Evolutionary conservation across 495 filamentous ascomycete species (phyloP).

Genomic region (Neurospora tetraspora): DNA sequence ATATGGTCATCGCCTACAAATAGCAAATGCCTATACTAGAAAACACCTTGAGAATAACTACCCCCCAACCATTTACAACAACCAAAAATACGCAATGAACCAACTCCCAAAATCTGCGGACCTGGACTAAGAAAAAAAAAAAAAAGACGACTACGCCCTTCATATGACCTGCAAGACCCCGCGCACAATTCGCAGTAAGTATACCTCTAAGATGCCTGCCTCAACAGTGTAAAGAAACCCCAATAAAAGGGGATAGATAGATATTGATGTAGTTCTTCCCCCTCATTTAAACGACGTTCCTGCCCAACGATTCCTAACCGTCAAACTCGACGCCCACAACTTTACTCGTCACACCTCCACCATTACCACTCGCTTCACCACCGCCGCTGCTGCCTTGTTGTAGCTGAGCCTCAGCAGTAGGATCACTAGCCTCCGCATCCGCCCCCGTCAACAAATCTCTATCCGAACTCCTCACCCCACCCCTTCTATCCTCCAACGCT

Average conservation of each 20-base stretch:
- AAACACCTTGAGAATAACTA: background rate
- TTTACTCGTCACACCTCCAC: conserved; percentile 12
- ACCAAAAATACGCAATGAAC: background rate
- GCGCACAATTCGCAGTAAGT: background rate
- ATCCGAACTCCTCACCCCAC: conserved; percentile 61
- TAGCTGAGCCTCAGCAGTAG: conserved; percentile 5
- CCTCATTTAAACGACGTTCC: background rate
- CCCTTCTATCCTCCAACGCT: conserved; percentile 39
- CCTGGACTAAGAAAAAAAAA: background rate
- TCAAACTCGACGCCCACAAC: conserved; percentile 31
- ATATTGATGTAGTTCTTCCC: background rate
- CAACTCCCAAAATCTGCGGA: background rate
- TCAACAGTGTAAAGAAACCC: background rate
- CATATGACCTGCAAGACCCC: background rate
- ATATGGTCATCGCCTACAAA: background rate
- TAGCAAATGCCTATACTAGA: background rate
- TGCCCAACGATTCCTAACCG: conserved; percentile 13
- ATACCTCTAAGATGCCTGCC: conserved; percentile 2
- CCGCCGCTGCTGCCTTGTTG: background rate
- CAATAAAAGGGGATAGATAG: background rate
- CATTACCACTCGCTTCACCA: conserved; percentile 16
- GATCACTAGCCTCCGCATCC: conserved; percentile 52
- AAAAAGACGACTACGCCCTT: background rate
- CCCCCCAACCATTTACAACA: background rate
- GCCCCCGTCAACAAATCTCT: conserved; percentile 70